A percentile compares a stretch with the other conserved stretches of the same genome.
Evolutionary conservation across 2,329 filamentous ascomycete species (phyloP).

Genomic region (Whalleya microplaca): DNA sequence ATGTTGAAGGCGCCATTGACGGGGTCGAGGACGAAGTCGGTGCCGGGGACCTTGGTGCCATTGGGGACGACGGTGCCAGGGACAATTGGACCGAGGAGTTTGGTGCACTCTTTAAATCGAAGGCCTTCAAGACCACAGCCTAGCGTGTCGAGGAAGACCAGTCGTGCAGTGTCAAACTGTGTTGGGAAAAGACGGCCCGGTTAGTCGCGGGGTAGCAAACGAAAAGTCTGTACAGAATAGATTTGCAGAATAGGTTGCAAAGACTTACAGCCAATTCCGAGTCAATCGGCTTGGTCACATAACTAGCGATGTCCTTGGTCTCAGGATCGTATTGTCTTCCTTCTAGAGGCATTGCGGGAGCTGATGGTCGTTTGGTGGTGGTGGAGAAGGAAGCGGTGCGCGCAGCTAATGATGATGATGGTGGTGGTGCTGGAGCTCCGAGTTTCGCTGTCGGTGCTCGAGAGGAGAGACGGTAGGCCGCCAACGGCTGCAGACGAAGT

Average conservation of each 20-base stretch:
- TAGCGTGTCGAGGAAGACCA: constrained; percentile 94
- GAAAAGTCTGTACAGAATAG: no score
- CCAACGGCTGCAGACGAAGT: constrained; percentile 41
- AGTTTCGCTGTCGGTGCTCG: constrained; percentile 33
- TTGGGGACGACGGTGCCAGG: constrained; percentile 90
- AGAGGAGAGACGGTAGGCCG: constrained; percentile 40
- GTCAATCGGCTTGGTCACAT: constrained; percentile 87
- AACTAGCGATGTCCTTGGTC: constrained; percentile 92
- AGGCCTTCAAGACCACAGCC: constrained; percentile 96
- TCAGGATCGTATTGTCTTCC: constrained; percentile 80
- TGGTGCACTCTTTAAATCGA: constrained; percentile 93
- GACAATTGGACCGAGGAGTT: constrained; percentile 90
- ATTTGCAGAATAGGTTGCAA: no score
- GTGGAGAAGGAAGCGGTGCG: constrained; percentile 54
- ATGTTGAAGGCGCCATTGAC: constrained; percentile 98
- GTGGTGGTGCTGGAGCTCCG: constrained; percentile 36
- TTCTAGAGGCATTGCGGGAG: constrained; percentile 54
- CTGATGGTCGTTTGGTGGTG: constrained; percentile 50
- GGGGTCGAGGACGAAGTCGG: constrained; percentile 91
- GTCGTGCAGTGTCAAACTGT: constrained; percentile 92
- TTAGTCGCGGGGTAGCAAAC: constrained; percentile 31
- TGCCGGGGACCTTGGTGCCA: constrained; percentile 88
- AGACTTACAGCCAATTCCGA: constrained; percentile 82
- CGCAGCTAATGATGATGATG: constrained; percentile 41
- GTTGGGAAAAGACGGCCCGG: constrained; percentile 19